phyloP scores from a whole-genome alignment of 345 rosid genomes.

The Citrus cavaleriei region DNA sequence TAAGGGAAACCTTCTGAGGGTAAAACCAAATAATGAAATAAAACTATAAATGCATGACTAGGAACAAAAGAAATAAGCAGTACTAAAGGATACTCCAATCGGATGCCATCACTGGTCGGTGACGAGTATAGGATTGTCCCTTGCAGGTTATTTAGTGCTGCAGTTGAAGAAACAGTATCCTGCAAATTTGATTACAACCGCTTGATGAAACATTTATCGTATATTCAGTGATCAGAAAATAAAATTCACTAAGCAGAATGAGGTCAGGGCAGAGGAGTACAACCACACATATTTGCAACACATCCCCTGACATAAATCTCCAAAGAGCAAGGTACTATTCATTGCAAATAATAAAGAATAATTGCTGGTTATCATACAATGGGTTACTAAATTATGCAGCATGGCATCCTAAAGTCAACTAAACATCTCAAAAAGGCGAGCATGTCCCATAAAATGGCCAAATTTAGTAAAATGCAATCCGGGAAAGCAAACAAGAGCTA shows the following conservation, averaged over 20 bases:
- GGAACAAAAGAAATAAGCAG: neutral
- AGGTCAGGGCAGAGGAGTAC: neutral
- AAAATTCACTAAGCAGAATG: neutral
- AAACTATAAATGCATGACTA: neutral
- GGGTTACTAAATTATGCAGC: neutral
- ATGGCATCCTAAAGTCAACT: neutral
- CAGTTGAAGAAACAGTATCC: slow-evolving; percentile 78
- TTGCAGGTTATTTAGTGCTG: slow-evolving; percentile 63
- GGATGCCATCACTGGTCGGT: slow-evolving; percentile 66
- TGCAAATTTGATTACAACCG: slow-evolving; percentile 16
- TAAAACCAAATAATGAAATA: neutral
- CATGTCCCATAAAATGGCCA: neutral
- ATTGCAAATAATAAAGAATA: neutral
- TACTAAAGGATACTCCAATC: slow-evolving; percentile 77
- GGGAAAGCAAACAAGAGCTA: too few species aligned
- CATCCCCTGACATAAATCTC: neutral
- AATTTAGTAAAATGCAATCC: neutral
- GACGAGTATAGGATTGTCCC: slow-evolving; percentile 74
- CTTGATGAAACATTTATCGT: neutral
- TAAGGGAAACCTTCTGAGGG: slow-evolving; percentile 34
- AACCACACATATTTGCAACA: neutral
- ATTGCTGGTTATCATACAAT: neutral
- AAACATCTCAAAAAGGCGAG: neutral
- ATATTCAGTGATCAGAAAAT: neutral
- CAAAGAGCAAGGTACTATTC: neutral